Base-by-base conservation (phyloP, 441 rosid genomes). In the Jatropha multifida region DNA sequence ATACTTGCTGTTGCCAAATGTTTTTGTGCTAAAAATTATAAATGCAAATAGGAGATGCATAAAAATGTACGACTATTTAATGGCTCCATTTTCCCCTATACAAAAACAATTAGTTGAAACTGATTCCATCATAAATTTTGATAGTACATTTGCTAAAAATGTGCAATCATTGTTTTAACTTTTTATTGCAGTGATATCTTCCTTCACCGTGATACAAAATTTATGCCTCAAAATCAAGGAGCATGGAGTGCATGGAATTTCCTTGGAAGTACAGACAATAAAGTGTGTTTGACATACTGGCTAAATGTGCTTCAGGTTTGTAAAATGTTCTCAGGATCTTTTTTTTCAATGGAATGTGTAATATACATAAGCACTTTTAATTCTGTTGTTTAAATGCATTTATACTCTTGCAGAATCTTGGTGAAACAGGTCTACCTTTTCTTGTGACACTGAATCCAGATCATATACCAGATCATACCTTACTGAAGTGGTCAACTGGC, bases 201-300 rank as follows among this genome's bases (percentile, higher is more conserved):
- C 82, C 98, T 95, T 71, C 99, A 93, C 71, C 89, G 74, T 10
- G 98, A 95, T 76, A 86, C 69, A 85, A 88, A 32, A 38, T 85
- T 91, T 61, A 95, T 95, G 98, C 99, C 97, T 8, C 78, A 80
- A 76, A 91, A 83, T 76, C 83, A 81, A 78, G 90, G 92, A 71
- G 97, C 98, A 0, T 93, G 99, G 98, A 88, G 99, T 72, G 88
- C 97, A 0, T 95, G 98, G 97, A 95, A 95, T 76, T 95, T 95
- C 85, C 87, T 91, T 13, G 98, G 91, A 52, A 88, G 85, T 69
- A 81, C 81, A 2, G 85, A 88, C 51, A 81, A 73, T 55, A 88
- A 88, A 86, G 90, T 86, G 1, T 91, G 94, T 76, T 77, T 93
- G 76, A 95, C 99, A 27, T 93, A 93, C 86, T 95, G 98, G 98